A percentile compares a stretch with the other conserved stretches of the same genome.
Conservation (phyloP, 805 yeast genomes). For the Monosporozyma aquatica region DNA sequence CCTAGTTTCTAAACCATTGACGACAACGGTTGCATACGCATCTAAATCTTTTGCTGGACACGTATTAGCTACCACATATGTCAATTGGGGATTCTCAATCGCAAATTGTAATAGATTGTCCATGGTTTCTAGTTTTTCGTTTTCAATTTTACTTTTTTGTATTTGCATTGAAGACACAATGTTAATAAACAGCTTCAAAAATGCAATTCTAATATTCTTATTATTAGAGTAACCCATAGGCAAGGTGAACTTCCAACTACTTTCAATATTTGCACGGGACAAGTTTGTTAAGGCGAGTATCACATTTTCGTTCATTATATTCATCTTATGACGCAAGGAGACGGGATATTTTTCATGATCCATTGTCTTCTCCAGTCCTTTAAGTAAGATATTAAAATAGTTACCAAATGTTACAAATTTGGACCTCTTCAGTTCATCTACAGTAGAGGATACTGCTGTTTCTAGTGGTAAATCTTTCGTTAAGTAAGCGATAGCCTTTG, state of each 20-base stretch:
- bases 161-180: conserved; percentile 37
- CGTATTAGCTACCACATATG: conserved; percentile 45
- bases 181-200: conserved; percentile 67
- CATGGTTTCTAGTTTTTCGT: conserved; percentile 17
- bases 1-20: conserved; percentile 43
- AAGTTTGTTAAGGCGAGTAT: conserved; percentile 59
- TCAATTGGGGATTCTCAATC: conserved; percentile 35
- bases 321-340: conserved; percentile 43
- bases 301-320: conserved; percentile 51
- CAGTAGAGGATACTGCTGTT: conserved; percentile 46
- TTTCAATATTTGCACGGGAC: conserved; percentile 62
- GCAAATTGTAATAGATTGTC: conserved; percentile 26
- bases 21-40: conserved; percentile 55
- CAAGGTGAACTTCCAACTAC: conserved; percentile 65
- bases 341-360: conserved; percentile 31
- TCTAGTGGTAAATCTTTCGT: conserved; percentile 52
- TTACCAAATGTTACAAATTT: conserved; percentile 58
- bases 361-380: conserved; percentile 35
- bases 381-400: conserved; percentile 52
- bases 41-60: conserved; percentile 67
- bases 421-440: conserved; percentile 43
- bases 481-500: conserved; percentile 46
- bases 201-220: conserved; percentile 55
- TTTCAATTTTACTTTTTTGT: conserved; percentile 24
- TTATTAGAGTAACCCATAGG: conserved; percentile 73